Conservation (phyloP, 116 monocot species). For the Papilionanthe hybrid region DNA sequence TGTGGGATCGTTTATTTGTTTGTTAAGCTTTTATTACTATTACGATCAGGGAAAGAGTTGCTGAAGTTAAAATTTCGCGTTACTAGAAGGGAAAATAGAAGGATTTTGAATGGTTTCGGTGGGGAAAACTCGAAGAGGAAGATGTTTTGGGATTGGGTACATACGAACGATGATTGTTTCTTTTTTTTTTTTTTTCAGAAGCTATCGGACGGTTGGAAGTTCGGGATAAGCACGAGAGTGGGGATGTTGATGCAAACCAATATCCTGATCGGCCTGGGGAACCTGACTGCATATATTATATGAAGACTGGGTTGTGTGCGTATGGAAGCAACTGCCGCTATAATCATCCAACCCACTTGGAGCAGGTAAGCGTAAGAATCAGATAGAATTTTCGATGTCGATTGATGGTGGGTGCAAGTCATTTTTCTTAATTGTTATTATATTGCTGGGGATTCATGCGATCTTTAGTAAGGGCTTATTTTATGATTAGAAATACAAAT, state of each 20-base stretch:
- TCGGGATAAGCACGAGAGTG: constrained; percentile 2
- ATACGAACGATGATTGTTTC: no score
- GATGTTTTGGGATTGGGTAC: not conserved
- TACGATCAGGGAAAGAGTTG: not conserved
- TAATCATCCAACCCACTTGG: constrained; percentile 40
- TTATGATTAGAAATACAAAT: not conserved
- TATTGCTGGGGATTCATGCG: not conserved
- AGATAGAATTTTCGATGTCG: not conserved
- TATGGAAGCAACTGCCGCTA: constrained; percentile 61
- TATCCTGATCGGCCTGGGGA: constrained; percentile 44
- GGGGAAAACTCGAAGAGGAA: not conserved
- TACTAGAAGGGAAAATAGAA: not conserved
- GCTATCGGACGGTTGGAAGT: constrained; percentile 15
- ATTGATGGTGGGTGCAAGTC: not conserved
- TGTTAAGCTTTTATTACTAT: not conserved
- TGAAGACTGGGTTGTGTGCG: constrained; percentile 21
- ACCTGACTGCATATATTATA: constrained; percentile 55
- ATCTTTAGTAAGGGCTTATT: not conserved
- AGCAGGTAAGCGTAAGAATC: constrained; percentile 17
- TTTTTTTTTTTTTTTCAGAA: constrained; percentile 4
- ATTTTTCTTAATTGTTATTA: not conserved
- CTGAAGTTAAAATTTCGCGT: not conserved
- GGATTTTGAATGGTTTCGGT: not conserved
- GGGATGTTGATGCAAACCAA: constrained; percentile 9
- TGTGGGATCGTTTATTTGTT: not conserved